phyloP scores from a whole-genome alignment of 2,329 filamentous ascomycete species.

The Beauveria scarabaeidicola region DNA sequence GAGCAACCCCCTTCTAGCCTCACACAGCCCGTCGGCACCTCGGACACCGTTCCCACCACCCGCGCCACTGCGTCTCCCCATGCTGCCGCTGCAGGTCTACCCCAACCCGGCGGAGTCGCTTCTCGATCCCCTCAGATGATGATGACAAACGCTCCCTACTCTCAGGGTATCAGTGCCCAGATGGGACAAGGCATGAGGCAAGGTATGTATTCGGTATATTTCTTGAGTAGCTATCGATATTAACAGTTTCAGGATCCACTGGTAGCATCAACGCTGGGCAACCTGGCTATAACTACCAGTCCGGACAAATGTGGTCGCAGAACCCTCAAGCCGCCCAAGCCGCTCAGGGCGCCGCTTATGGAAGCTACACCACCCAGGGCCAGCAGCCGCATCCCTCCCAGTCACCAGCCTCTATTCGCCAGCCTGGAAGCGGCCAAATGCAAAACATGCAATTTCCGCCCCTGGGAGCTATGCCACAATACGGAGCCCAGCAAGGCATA shows the following conservation, averaged over 20 bases:
- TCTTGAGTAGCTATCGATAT: conserved; percentile 53
- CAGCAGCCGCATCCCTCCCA: conserved; percentile 44
- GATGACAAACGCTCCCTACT: conserved; percentile 58
- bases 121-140: conserved; percentile 59
- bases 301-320: conserved; percentile 59
- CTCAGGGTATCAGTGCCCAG: conserved; percentile 60
- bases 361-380: conserved; percentile 44
- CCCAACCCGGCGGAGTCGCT: conserved; percentile 49
- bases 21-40: conserved; percentile 31
- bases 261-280: conserved; percentile 39
- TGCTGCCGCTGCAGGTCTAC: conserved; percentile 42
- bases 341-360: conserved; percentile 32
- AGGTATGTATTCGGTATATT: conserved; percentile 44
- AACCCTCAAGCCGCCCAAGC: conserved; percentile 40
- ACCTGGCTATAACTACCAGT: conserved; percentile 55
- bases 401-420: conserved; percentile 50
- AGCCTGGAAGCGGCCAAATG: conserved; percentile 45
- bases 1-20: conserved; percentile 55
- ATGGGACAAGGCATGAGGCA: conserved; percentile 66
- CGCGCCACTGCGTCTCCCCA: conserved; percentile 52
- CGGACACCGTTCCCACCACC: conserved; percentile 38
- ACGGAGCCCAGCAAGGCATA: conserved; percentile 48
- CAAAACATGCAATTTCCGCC: conserved; percentile 55
- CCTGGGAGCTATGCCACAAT: conserved; percentile 49
- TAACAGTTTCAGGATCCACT: conserved; percentile 49